phyloP scores from a whole-genome alignment of 140 eudicot species.

The Bidens hawaiensis region DNA sequence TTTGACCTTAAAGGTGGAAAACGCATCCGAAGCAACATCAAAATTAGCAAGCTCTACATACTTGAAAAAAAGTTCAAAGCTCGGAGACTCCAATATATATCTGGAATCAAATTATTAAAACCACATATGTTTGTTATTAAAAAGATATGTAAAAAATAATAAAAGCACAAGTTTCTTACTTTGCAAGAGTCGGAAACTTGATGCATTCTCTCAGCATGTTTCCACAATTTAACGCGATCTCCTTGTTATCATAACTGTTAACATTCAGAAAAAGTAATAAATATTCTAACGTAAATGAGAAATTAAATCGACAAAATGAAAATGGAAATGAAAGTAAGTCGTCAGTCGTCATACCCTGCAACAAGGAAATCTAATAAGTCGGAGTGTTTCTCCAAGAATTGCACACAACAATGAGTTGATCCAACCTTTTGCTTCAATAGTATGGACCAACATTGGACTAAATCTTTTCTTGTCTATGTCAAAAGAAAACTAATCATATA shows the following conservation, averaged over 20 bases:
- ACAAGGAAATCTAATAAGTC: constrained; percentile 88
- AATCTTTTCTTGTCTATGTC: constrained; percentile 79
- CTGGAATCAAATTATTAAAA: constrained; percentile 46
- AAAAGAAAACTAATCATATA: constrained; percentile 16
- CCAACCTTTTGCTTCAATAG: constrained; percentile 86
- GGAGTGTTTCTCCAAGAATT: constrained; percentile 83
- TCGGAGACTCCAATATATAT: constrained; percentile 87
- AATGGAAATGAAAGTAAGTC: neutral
- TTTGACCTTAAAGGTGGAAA: constrained; percentile 91
- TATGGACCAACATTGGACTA: constrained; percentile 92
- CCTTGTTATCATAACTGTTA: constrained; percentile 96
- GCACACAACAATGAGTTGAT: constrained; percentile 64
- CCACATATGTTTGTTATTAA: neutral
- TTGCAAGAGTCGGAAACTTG: constrained; percentile 88
- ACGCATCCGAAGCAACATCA: constrained; percentile 97
- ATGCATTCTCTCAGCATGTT: constrained; percentile 94
- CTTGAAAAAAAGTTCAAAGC: constrained; percentile 90
- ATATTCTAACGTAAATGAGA: neutral
- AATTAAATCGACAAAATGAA: constrained; percentile 1
- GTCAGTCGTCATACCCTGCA: constrained; percentile 68
- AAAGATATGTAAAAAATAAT: neutral
- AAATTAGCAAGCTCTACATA: constrained; percentile 91
- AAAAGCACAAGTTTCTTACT: constrained; percentile 49
- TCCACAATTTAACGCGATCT: constrained; percentile 86
- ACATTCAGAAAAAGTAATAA: constrained; percentile 9